These are phyloP conservation scores for Paramecium bursaria DNA, from an alignment of 73 alveolate genomes.

Conservation along the genomic window DNA sequence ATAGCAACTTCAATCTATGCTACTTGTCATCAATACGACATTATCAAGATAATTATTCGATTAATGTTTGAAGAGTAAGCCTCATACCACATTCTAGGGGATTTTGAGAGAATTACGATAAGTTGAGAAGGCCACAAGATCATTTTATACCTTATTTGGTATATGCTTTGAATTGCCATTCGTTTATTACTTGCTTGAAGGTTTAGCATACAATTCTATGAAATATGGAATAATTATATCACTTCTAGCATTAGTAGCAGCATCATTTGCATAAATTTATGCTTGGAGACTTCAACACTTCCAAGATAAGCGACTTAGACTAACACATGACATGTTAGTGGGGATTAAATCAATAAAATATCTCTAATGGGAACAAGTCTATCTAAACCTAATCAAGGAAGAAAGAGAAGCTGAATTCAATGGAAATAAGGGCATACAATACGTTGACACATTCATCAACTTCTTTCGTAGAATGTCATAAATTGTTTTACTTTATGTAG, in stretches of 20 bases:
- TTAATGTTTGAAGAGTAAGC: constrained; percentile 18
- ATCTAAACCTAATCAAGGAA: background rate
- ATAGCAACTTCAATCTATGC: background rate
- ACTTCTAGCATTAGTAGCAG: constrained; percentile 48
- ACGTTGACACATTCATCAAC: constrained; percentile 30
- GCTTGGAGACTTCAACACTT: constrained; percentile 52
- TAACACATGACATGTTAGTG: constrained; percentile 9
- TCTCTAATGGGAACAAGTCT: constrained; percentile 49
- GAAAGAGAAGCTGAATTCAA: constrained; percentile 35
- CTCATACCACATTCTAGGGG: constrained; percentile 40
- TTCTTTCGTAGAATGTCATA: constrained; percentile 56
- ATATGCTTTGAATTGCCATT: constrained; percentile 11
- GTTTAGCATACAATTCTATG: background rate
- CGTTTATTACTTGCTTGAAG: constrained; percentile 16
- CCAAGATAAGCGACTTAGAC: constrained; percentile 45
- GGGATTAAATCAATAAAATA: constrained; percentile 44
- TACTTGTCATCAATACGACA: background rate
- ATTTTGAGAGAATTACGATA: constrained; percentile 32
- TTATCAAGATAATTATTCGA: background rate
- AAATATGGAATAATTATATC: constrained; percentile 18
- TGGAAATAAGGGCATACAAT: constrained; percentile 39
- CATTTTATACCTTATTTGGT: constrained; percentile 23
- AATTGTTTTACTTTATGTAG: constrained; percentile 35
- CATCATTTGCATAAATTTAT: constrained; percentile 32
- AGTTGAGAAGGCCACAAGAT: constrained; percentile 41